Conservation (phyloP, 805 yeast species). For the Starmerella lactis-condensi region DNA sequence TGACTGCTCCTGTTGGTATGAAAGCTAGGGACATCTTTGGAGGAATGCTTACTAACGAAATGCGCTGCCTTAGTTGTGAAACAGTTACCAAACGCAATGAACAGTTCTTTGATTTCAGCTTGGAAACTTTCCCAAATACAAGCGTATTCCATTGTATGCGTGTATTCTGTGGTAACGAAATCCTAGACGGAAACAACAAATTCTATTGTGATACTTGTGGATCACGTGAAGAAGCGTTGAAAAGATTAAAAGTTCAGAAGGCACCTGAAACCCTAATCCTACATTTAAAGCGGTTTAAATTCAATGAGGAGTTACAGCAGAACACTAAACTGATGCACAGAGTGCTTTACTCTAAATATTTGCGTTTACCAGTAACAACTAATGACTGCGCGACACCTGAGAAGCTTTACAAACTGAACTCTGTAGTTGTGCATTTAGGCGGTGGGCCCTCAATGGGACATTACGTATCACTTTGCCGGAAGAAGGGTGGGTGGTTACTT, state of each 20-base stretch:
- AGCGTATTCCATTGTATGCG: slow-evolving; percentile 60
- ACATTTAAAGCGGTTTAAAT: slow-evolving; percentile 82
- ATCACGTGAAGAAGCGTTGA: slow-evolving; percentile 83
- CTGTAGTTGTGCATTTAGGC: slow-evolving; percentile 85
- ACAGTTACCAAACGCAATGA: slow-evolving; percentile 66
- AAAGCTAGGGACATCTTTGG: slow-evolving; percentile 53
- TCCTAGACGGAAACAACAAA: slow-evolving; percentile 70
- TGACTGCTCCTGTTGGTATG: not conserved
- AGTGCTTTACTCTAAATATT: slow-evolving; percentile 56
- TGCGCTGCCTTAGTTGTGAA: slow-evolving; percentile 81
- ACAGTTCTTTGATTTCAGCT: slow-evolving; percentile 65
- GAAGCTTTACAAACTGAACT: slow-evolving; percentile 59
- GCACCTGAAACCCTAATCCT: slow-evolving; percentile 65
- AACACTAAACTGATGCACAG: slow-evolving; percentile 76
- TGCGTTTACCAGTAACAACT: slow-evolving; percentile 50
- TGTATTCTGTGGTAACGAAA: slow-evolving; percentile 71
- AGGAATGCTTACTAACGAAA: slow-evolving; percentile 70
- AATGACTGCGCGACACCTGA: slow-evolving; percentile 33
- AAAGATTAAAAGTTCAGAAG: slow-evolving; percentile 60
- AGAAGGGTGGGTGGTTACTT: slow-evolving; percentile 69
- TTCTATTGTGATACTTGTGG: slow-evolving; percentile 83
- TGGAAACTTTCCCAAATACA: slow-evolving; percentile 61
- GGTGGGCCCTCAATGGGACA: slow-evolving; percentile 98
- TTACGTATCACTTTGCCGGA: slow-evolving; percentile 71
- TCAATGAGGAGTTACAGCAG: slow-evolving; percentile 60